Base-by-base conservation (phyloP, 106 monocot species). In the Alisma plantagoaquatica region DNA sequence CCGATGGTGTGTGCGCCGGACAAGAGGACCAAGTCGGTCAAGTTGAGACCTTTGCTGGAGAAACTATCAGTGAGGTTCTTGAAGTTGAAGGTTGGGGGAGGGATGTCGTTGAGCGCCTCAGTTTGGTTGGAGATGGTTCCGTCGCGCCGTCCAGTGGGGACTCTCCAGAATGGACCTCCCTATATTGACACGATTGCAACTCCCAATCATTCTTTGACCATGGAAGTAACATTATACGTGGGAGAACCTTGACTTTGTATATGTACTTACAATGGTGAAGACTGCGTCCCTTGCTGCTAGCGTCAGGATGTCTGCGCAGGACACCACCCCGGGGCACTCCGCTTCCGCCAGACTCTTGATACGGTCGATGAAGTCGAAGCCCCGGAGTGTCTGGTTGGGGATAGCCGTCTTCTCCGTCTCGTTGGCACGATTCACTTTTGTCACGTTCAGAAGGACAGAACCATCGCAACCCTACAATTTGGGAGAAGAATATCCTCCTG, bases 91-190 rank as follows among this genome's bases (percentile, higher is more conserved):
- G 54, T 28, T 7, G 76, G 76, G 18, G 49, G 20, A 1, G 74
- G 74, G 18, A 74, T 67, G 32, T 66, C 30, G 16, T 0, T 5
- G 3, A 31, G 4, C 16, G 70, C 61, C 27, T 80, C 80, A 9
- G 61, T 50, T 6, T 12, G 1, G 29, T 59, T 62, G 7, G 80
- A 80, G 31, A 80, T 25, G 17, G 45, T 9, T 1, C 75, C 74
- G 33, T 80, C 80, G 26, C 80, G 66, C 0, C 80, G 41, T 20
- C 80, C 80, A 0, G 75, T 75, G 2, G 74, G 74, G 17, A 80
- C 80, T 0, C 43, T 54, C 75, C 75, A 80, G 33, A 27, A 57
- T 1, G 71, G 80, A 2, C 79, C 73, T 33, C 73, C 73, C 73
- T 73, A 23, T n/a, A n/a, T n/a, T n/a, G n/a, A n/a, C n/a, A n/a